A percentile compares a stretch with the other conserved stretches of the same genome.
These are phyloP conservation scores for Acmispon strigosus DNA, from an alignment of 306 rosid genomes.

Conservation along the genomic window DNA sequence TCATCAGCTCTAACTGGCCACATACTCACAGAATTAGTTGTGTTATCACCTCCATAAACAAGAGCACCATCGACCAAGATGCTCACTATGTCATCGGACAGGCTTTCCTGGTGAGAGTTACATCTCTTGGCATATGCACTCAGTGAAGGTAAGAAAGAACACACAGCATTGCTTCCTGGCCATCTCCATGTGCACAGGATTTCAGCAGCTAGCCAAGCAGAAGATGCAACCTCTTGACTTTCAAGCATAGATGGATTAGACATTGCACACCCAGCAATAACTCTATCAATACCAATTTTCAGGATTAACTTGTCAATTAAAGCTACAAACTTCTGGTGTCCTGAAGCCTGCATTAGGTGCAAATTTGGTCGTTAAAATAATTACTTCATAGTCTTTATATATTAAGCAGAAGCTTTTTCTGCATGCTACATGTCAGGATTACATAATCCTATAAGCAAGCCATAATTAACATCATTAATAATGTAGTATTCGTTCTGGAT, in stretches of 20 bases:
- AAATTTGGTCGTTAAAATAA: conserved; percentile 18
- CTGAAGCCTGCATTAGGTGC: conserved; percentile 60
- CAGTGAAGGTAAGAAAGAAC: conserved; percentile 72
- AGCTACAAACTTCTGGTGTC: conserved; percentile 56
- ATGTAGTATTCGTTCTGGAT: not conserved
- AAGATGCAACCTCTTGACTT: conserved; percentile 44
- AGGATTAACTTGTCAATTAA: conserved; percentile 58
- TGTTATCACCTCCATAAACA: conserved; percentile 48
- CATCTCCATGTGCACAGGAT: conserved; percentile 93
- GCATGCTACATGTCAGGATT: not conserved
- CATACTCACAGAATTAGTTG: conserved; percentile 42
- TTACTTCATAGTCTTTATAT: not conserved
- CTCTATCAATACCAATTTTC: conserved; percentile 58
- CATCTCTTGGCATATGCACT: conserved; percentile 49
- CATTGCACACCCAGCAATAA: conserved; percentile 35
- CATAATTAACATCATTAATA: not conserved
- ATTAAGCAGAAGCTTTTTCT: conserved; percentile 4
- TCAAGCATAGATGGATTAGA: conserved; percentile 28
- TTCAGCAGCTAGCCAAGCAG: conserved; percentile 91
- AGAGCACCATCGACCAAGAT: conserved; percentile 80
- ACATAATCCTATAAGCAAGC: conserved; percentile 3
- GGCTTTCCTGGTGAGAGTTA: conserved; percentile 37
- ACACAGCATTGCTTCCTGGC: conserved; percentile 73
- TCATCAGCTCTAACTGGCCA: conserved; percentile 51
- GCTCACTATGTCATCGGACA: conserved; percentile 55